Evolutionary conservation across 2,329 filamentous ascomycete species (phyloP).

Genomic region (Cercospora nicotianae): DNA sequence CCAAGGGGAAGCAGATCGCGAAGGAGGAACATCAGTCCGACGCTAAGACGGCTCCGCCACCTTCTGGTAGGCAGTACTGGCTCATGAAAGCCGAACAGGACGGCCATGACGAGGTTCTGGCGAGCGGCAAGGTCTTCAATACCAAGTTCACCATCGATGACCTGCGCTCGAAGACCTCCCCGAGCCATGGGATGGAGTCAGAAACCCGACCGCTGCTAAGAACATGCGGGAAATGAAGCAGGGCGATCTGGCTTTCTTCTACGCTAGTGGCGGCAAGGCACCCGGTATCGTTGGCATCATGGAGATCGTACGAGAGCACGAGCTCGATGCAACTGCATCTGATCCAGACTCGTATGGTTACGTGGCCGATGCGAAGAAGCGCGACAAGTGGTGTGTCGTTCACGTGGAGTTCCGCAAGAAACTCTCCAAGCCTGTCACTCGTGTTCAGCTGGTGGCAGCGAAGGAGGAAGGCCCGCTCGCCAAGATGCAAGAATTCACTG

Average conservation of each 20-base stretch:
- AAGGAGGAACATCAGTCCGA: slow-evolving; percentile 11
- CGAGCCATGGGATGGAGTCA: slow-evolving; percentile 80
- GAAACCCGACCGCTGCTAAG: slow-evolving; percentile 67
- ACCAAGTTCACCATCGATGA: slow-evolving; percentile 96
- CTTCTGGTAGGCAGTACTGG: slow-evolving; percentile 43
- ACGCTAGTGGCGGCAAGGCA: slow-evolving; percentile 89
- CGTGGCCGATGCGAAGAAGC: slow-evolving; percentile 70
- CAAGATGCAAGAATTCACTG: slow-evolving; percentile 79
- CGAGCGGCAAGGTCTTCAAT: slow-evolving; percentile 79
- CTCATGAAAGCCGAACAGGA: slow-evolving; percentile 69
- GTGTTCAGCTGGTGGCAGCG: slow-evolving; percentile 70
- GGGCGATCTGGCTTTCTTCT: slow-evolving; percentile 93
- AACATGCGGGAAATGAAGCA: slow-evolving; percentile 89
- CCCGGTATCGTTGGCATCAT: slow-evolving; percentile 70
- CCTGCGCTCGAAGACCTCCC: slow-evolving; percentile 69
- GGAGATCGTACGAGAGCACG: slow-evolving; percentile 81
- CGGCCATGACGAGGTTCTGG: slow-evolving; percentile 65
- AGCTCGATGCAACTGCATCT: slow-evolving; percentile 73
- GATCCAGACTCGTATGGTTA: slow-evolving; percentile 76
- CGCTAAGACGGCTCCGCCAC: slow-evolving; percentile 5
- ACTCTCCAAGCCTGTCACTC: slow-evolving; percentile 66
- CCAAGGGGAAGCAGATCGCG: slow-evolving; percentile 23
- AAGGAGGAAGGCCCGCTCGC: slow-evolving; percentile 50
- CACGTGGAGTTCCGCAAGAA: slow-evolving; percentile 86
- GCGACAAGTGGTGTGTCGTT: slow-evolving; percentile 84